Percentiles rank a stretch among this genome's conserved stretches.
Conservation (phyloP, 73 alveolate species). For the Symbiodinium pilosum region DNA sequence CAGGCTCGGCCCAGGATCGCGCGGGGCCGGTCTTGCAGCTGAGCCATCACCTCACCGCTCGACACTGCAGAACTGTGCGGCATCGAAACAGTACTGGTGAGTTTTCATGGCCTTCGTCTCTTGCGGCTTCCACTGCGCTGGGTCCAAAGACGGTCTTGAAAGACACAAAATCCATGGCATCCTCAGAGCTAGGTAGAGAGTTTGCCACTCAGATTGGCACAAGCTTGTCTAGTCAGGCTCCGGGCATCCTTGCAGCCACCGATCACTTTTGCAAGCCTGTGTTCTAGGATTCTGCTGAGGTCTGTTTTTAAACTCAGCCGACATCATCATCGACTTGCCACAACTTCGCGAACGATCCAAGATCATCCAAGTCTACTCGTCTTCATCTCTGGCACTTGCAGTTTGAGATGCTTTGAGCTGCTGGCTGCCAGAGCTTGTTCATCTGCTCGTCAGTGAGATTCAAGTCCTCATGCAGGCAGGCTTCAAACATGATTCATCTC, state of each 20-base stretch:
- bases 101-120: neutral
- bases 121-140: neutral
- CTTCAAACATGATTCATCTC: neutral
- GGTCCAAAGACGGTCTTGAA: slow-evolving; percentile 58
- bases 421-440: slow-evolving; percentile 40
- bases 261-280: slow-evolving; percentile 26
- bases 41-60: neutral
- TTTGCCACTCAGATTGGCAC: neutral
- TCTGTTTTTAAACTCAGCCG: no score
- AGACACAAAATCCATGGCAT: slow-evolving; percentile 57
- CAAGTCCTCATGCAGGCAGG: slow-evolving; percentile 9
- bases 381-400: no score
- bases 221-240: neutral
- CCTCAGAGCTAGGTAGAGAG: neutral
- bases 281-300: no score
- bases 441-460: slow-evolving; percentile 70
- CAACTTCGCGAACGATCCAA: no score
- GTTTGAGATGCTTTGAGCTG: no score
- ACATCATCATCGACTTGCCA: no score
- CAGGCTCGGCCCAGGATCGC: slow-evolving; percentile 60
- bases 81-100: no score
- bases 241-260: slow-evolving; percentile 52
- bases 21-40: neutral
- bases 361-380: no score
- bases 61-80: no score